Evolutionary conservation across 1,139 yeast species (phyloP), one percentile per base, ranked within the genome.

Genomic region (Zygoascus meyerae): DNA sequence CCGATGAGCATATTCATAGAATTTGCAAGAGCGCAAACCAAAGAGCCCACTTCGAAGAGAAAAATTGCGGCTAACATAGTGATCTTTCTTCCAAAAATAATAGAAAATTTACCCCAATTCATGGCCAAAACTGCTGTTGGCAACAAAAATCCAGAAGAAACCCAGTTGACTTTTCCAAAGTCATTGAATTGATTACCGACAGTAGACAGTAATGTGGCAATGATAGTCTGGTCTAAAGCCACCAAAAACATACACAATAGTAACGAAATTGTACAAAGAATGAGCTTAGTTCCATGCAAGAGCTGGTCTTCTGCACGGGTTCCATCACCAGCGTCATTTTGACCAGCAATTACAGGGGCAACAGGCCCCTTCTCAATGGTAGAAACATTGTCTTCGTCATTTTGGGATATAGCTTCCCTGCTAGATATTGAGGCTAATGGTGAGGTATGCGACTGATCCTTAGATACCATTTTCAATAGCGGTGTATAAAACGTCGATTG

Each of bases 161-260:
- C 56, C 86, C 87, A 81, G 7, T 80, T 80, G 16, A 79, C 68
- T 54, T 78, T 72, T 12, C 75, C 73, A 55, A 78, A 79, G 5
- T 72, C 72, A 35, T 71, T 59, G 59, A 83, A 81, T 53, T 78
- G 67, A 39, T 68, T 64, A 2, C 82, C 80, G 5, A 83, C 80
- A 1, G 69, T 68, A 11, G 79, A 72, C 46, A 81, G 64, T 8
- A 80, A 66, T 1, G 86, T 77, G 1, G 78, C 65, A 1, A 79
- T 77, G 51, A 83, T 81, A 9, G 86, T 81, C 56, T 79, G 83
- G 58, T 82, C 89, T 36, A 82, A 62, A 0, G 86, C 86, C 9
- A 76, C 75, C 34, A 82, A 64, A 56, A 82, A 81, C 51, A 81
- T 57, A 9, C 77, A 65, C 28, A 73, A 59, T 15, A 74, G 66